Evolutionary conservation across 148 eudicot species (phyloP), one percentile per base, ranked within the genome.

Genomic region (Chenopodium suecicum): DNA sequence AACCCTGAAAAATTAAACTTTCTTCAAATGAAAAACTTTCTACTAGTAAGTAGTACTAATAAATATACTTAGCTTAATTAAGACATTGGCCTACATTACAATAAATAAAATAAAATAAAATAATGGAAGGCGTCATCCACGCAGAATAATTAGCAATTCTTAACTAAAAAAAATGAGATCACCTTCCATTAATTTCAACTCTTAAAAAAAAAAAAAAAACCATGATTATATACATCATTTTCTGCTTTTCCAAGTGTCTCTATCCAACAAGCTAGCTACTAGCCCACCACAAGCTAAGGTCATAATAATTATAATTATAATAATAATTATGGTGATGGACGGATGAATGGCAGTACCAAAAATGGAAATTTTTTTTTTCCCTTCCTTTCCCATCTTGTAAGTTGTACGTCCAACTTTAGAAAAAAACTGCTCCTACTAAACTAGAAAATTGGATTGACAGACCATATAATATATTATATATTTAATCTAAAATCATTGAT

Each of bases 171-270:
- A 52, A 14, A 52, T 10, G 56, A 52, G 56, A 52, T 52, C 73
- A 74, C 44, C 44, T 7, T 41, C 44, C 44, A 41, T 41, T 41
- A 41, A 56, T 80, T 31, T 46, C 48, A 75, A 52, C 44, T 48
- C 69, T 23, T 78, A 78, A 73, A 50, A 41, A 37, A 75, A 25
- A 73, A 37, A 41, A 25, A 80, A 22, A 9, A 56, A 17, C 76
- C 77, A 75, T 72, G 74, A 73, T 78, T 73, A 83, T 83, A 70
- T 74, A 83, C 82, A 83, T 74, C 68, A 66, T 52, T 74, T 60
- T 27, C 78, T 13, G 1, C 75, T 54, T 47, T 48, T 50, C 44
- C 63, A 73, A 52, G 60, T 74, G 79, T 79, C 82, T 48, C 66
- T 54, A 58, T 78, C 81, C 83, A 11, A 48, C 66, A 48, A 63